Conservation (phyloP, 176 grass and related monocot genomes). For the Ananas comosus region DNA sequence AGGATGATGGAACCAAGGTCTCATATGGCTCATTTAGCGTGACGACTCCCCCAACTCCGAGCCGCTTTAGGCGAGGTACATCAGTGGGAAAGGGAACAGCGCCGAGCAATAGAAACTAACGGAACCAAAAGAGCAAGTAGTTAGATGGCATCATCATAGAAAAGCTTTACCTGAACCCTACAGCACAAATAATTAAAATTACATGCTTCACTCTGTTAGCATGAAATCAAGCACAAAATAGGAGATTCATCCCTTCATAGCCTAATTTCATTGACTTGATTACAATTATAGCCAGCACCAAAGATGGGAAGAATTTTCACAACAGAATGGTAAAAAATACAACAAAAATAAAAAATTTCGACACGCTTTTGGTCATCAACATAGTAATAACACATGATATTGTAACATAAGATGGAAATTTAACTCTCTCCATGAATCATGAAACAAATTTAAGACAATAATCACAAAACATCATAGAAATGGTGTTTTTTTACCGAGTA, state of each 20-base stretch:
- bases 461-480: neutral
- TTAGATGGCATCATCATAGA: slow-evolving; percentile 15
- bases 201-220: slow-evolving; percentile 2
- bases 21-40: slow-evolving; percentile 93
- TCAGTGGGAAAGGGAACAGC: slow-evolving; percentile 95
- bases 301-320: neutral
- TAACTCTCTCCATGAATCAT: neutral
- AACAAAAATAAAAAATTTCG: neutral
- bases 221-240: slow-evolving; percentile 6
- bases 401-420: too few relatives aligned
- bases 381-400: neutral
- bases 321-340: neutral
- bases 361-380: neutral
- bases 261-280: neutral
- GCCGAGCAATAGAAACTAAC: slow-evolving; percentile 68
- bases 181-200: neutral
- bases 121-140: neutral
- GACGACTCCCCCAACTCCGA: slow-evolving; percentile 78
- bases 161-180: slow-evolving; percentile 10
- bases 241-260: neutral
- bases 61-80: slow-evolving; percentile 58
- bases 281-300: neutral
- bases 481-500: neutral
- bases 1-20: slow-evolving; percentile 69
- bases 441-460: neutral